phyloP scores from a whole-genome alignment of 1,139 yeast genomes.

The Blastobotrys apis region DNA sequence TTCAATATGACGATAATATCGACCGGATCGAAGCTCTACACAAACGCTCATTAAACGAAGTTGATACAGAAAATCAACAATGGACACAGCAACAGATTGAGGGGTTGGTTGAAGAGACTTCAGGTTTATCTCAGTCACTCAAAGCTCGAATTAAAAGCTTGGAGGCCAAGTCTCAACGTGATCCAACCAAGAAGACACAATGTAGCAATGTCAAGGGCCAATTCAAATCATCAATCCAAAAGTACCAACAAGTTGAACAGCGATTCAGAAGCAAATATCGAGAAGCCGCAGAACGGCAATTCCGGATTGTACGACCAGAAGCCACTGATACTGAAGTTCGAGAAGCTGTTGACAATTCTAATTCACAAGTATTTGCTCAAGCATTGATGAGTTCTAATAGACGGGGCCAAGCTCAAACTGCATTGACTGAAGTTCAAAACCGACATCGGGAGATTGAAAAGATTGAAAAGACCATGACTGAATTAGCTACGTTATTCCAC shows the following conservation, averaged over 20 bases:
- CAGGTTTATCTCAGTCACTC: slow-evolving; percentile 68
- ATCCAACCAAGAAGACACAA: slow-evolving; percentile 80
- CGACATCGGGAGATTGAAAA: slow-evolving; percentile 94
- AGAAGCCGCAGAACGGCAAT: slow-evolving; percentile 89
- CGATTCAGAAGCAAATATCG: slow-evolving; percentile 80
- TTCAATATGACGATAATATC: slow-evolving; percentile 72
- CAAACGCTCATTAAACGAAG: slow-evolving; percentile 75
- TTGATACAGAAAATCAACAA: slow-evolving; percentile 68
- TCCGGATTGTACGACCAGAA: slow-evolving; percentile 86
- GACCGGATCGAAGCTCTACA: slow-evolving; percentile 79
- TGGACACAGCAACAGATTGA: slow-evolving; percentile 75
- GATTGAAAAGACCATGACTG: slow-evolving; percentile 94
- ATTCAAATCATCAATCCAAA: slow-evolving; percentile 81
- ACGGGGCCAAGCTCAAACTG: slow-evolving; percentile 96
- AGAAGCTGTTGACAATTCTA: slow-evolving; percentile 79
- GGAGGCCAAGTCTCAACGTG: slow-evolving; percentile 64
- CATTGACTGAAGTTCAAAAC: slow-evolving; percentile 90
- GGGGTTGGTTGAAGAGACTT: slow-evolving; percentile 69
- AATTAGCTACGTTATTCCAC: slow-evolving; percentile 86
- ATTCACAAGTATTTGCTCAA: slow-evolving; percentile 90
- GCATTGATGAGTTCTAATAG: slow-evolving; percentile 88
- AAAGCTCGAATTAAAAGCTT: slow-evolving; percentile 72
- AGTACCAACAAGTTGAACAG: slow-evolving; percentile 81
- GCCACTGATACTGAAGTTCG: slow-evolving; percentile 82
- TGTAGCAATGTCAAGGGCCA: slow-evolving; percentile 84